Percentiles rank a stretch among this genome's conserved stretches.
Evolutionary conservation across 2,329 filamentous ascomycete species (phyloP).

Genomic region (Xylariales sp.): DNA sequence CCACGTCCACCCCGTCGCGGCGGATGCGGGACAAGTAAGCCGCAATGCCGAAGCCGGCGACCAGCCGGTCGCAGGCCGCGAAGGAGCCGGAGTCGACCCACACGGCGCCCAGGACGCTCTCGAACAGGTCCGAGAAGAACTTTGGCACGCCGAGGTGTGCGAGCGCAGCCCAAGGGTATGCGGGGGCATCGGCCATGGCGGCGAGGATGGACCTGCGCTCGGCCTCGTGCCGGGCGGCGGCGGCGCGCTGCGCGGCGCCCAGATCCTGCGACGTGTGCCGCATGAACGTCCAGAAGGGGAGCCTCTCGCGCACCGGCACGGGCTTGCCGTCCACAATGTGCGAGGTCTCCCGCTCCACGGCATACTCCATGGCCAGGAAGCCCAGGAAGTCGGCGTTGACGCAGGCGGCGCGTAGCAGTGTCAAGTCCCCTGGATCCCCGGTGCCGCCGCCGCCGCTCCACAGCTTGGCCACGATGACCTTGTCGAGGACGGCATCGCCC

Average conservation of each 20-base stretch:
- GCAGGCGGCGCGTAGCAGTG: slow-evolving; percentile 68
- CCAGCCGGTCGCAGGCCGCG: slow-evolving; percentile 52
- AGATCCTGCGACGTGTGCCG: slow-evolving; percentile 50
- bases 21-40: slow-evolving; percentile 59
- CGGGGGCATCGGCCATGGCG: slow-evolving; percentile 41
- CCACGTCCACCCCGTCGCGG: slow-evolving; percentile 49
- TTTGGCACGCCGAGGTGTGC: slow-evolving; percentile 64
- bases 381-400: slow-evolving; percentile 79
- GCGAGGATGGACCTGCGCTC: slow-evolving; percentile 44
- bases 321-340: slow-evolving; percentile 20
- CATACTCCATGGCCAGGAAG: slow-evolving; percentile 64
- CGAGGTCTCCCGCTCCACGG: slow-evolving; percentile 26
- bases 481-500: slow-evolving; percentile 81
- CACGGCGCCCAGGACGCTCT: slow-evolving; percentile 75
- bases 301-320: slow-evolving; percentile 15
- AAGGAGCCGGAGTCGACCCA: slow-evolving; percentile 74
- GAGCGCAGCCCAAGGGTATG: slow-evolving; percentile 76
- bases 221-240: slow-evolving; percentile 38
- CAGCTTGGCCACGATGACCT: slow-evolving; percentile 63
- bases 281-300: slow-evolving; percentile 67
- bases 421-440: slow-evolving; percentile 59
- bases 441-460: no score
- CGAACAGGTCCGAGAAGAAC: slow-evolving; percentile 79
- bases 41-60: slow-evolving; percentile 62
- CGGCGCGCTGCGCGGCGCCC: slow-evolving; percentile 36